phyloP scores from a whole-genome alignment of 805 yeast species.

The Yarrowia sp. region DNA sequence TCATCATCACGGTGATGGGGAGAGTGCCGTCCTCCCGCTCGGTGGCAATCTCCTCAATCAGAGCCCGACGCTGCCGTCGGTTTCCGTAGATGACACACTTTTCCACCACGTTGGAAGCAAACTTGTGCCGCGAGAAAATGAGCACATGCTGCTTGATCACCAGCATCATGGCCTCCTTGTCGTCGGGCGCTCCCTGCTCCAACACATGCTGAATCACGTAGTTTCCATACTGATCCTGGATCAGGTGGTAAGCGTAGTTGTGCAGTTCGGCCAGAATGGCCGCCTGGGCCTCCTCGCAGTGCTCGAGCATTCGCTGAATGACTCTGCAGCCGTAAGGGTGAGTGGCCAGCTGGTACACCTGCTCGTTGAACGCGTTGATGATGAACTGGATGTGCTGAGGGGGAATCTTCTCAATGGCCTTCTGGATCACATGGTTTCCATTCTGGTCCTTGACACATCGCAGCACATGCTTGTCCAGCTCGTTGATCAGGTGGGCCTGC shows the following conservation, averaged over 20 bases:
- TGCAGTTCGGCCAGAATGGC: constrained; percentile 74
- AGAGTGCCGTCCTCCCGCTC: constrained; percentile 46
- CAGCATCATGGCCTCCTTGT: constrained; percentile 66
- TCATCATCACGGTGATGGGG: constrained; percentile 89
- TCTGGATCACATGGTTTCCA: constrained; percentile 97
- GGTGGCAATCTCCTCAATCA: constrained; percentile 65
- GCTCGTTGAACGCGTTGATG: constrained; percentile 64
- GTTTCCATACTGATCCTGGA: constrained; percentile 97
- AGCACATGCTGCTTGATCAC: constrained; percentile 77
- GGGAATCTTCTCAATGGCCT: constrained; percentile 87
- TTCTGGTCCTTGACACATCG: constrained; percentile 91
- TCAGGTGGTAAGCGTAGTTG: constrained; percentile 72
- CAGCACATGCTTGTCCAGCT: constrained; percentile 66
- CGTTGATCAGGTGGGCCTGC: constrained; percentile 72
- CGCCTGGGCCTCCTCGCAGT: constrained; percentile 70
- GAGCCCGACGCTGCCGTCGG: constrained; percentile 62
- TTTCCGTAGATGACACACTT: constrained; percentile 83
- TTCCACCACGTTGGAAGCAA: constrained; percentile 97
- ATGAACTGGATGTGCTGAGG: constrained; percentile 73
- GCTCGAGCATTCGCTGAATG: constrained; percentile 88
- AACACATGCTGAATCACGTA: constrained; percentile 96
- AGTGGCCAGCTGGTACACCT: constrained; percentile 83
- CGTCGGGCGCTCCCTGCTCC: constrained; percentile 71
- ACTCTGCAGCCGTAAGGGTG: constrained; percentile 99
- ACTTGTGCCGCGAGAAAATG: constrained; percentile 90